Conservation (phyloP, 345 rosid genomes). For the Crucihimalaya himalaica region DNA sequence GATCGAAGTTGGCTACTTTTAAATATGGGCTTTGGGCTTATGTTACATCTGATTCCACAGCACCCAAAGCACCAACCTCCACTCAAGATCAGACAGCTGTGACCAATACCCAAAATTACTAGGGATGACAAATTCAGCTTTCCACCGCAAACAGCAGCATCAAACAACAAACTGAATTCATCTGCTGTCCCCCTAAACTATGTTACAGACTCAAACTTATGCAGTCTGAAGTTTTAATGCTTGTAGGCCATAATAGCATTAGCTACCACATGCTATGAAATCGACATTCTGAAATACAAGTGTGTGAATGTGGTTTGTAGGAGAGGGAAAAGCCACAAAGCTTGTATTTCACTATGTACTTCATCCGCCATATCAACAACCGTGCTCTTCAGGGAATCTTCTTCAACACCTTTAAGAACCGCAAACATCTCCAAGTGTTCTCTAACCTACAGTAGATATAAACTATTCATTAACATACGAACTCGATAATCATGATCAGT, state of each 20-base stretch:
- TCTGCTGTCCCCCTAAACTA: slow-evolving; percentile 9
- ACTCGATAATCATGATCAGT: no score
- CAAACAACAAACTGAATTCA: slow-evolving; percentile 8
- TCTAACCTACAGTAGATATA: slow-evolving; percentile 59
- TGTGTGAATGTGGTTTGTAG: slow-evolving; percentile 3
- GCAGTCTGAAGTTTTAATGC: slow-evolving; percentile 20
- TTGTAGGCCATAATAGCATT: slow-evolving; percentile 15
- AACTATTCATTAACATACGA: no score
- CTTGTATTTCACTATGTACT: slow-evolving; percentile 42
- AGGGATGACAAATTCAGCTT: slow-evolving; percentile 3
- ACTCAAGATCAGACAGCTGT: slow-evolving; percentile 29
- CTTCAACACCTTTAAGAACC: slow-evolving; percentile 77
- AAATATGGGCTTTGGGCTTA: no score
- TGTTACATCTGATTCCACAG: no score
- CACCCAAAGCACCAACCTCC: no score
- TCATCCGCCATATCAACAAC: slow-evolving; percentile 85
- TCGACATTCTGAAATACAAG: background rate
- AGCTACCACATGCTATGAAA: slow-evolving; percentile 20
- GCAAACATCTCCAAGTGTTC: slow-evolving; percentile 98
- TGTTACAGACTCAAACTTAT: slow-evolving; percentile 12
- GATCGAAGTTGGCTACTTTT: no score
- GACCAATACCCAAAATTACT: slow-evolving; percentile 6
- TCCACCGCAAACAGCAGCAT: no score
- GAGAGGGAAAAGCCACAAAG: slow-evolving; percentile 14
- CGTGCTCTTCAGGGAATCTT: slow-evolving; percentile 54